Conservation (phyloP, 345 rosid genomes). For the Lepidium aucheri region DNA sequence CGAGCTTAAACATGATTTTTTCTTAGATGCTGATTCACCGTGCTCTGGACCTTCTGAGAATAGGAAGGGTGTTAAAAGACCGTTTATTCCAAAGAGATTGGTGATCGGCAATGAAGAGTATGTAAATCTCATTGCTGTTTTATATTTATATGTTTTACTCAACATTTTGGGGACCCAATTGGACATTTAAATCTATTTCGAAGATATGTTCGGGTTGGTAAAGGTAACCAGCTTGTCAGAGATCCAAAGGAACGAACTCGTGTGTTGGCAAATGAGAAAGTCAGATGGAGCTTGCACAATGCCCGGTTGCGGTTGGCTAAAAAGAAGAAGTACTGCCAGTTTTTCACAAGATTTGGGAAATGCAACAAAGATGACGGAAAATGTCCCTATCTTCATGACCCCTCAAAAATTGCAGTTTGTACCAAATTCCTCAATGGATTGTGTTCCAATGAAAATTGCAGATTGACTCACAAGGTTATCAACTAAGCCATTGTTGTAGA, state of each 20-base stretch:
- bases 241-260: slow-evolving; percentile 92
- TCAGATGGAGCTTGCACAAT: slow-evolving; percentile 95
- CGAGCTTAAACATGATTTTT: slow-evolving; percentile 4
- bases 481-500: slow-evolving; percentile 9
- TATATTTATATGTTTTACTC: neutral
- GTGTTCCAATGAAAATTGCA: slow-evolving; percentile 69
- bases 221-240: slow-evolving; percentile 89
- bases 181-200: slow-evolving; percentile 16
- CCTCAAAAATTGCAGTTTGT: slow-evolving; percentile 90
- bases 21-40: slow-evolving; percentile 49
- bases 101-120: slow-evolving; percentile 95
- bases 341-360: slow-evolving; percentile 93
- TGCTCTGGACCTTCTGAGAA: slow-evolving; percentile 30
- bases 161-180: neutral
- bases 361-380: slow-evolving; percentile 93
- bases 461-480: slow-evolving; percentile 87
- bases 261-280: slow-evolving; percentile 87
- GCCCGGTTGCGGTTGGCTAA: slow-evolving; percentile 73
- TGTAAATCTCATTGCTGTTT: slow-evolving; percentile 26
- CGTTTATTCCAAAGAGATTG: slow-evolving; percentile 79
- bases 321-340: slow-evolving; percentile 82
- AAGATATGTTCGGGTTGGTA: slow-evolving; percentile 94
- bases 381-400: slow-evolving; percentile 88
- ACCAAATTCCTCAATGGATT: slow-evolving; percentile 84
- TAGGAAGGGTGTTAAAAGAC: slow-evolving; percentile 44